A percentile compares a stretch with the other conserved stretches of the same genome.
Evolutionary conservation across 176 grass and related monocot genomes (phyloP).

Genomic region (Avena insularis): DNA sequence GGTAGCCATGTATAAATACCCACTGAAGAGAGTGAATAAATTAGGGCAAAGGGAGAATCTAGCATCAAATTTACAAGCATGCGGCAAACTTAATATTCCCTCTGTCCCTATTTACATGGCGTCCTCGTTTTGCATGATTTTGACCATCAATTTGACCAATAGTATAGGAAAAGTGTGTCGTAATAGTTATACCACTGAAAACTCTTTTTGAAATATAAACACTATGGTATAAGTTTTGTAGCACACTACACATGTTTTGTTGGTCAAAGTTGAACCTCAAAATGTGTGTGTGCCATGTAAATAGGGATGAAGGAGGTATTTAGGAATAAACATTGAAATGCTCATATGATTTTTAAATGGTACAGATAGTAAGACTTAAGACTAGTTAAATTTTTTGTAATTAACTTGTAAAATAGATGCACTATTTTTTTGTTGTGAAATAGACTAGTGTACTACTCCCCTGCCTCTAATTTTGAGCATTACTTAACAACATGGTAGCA

Average conservation of each 20-base stretch:
- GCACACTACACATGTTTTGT: background rate
- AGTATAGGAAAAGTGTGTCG: background rate
- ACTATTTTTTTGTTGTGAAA: background rate
- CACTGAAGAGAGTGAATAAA: background rate
- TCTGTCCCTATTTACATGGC: background rate
- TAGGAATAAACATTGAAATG: background rate
- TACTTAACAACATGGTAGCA: background rate
- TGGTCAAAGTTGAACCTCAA: background rate
- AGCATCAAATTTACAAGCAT: constrained; percentile 5
- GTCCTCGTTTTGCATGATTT: background rate
- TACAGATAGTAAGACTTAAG: background rate
- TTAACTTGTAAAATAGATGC: constrained; percentile 16
- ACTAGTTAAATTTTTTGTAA: background rate
- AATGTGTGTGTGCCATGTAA: background rate
- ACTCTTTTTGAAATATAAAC: background rate
- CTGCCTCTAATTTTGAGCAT: background rate
- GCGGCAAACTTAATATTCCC: background rate
- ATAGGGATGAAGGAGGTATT: background rate
- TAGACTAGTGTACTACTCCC: background rate
- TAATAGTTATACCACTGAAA: background rate
- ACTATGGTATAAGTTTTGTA: background rate
- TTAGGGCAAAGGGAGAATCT: background rate
- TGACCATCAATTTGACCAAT: background rate
- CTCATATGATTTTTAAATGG: background rate
- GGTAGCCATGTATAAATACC: background rate